Conservation (phyloP, 2,329 filamentous ascomycete species). For the Basipetospora sp. region DNA sequence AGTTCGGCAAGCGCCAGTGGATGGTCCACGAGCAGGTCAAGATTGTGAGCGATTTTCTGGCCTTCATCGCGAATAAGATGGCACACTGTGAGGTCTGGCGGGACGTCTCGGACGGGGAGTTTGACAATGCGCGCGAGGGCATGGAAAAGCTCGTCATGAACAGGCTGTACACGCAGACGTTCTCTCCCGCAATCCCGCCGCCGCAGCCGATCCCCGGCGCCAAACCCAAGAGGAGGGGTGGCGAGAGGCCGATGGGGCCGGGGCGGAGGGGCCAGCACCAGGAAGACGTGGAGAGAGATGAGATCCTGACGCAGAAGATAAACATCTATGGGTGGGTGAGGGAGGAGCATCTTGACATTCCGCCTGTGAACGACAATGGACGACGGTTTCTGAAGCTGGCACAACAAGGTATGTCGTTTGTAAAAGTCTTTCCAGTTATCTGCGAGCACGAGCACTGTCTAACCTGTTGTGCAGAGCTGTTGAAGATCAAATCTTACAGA, state of each 20-base stretch:
- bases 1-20: conserved; percentile 97
- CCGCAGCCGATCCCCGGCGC: conserved; percentile 58
- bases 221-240: conserved; percentile 53
- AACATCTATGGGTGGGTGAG: conserved; percentile 90
- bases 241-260: conserved; percentile 55
- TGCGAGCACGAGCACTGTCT: conserved; percentile 6
- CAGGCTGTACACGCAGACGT: conserved; percentile 83
- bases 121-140: conserved; percentile 92
- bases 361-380: conserved; percentile 69
- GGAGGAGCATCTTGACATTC: conserved; percentile 87
- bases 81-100: conserved; percentile 91
- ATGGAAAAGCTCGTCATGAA: conserved; percentile 99
- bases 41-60: conserved; percentile 89
- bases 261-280: conserved; percentile 92
- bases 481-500: conserved; percentile 93
- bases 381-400: conserved; percentile 77
- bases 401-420: conserved; percentile 52
- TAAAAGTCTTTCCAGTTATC: neutral
- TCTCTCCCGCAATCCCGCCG: conserved; percentile 80
- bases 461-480: conserved; percentile 47
- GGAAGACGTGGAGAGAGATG: conserved; percentile 91
- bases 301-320: conserved; percentile 91
- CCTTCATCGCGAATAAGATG: conserved; percentile 98
- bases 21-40: conserved; percentile 99
- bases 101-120: conserved; percentile 87